phyloP scores from a whole-genome alignment of 352 stramenopile species.

The Globisporangium acanthophoron region DNA sequence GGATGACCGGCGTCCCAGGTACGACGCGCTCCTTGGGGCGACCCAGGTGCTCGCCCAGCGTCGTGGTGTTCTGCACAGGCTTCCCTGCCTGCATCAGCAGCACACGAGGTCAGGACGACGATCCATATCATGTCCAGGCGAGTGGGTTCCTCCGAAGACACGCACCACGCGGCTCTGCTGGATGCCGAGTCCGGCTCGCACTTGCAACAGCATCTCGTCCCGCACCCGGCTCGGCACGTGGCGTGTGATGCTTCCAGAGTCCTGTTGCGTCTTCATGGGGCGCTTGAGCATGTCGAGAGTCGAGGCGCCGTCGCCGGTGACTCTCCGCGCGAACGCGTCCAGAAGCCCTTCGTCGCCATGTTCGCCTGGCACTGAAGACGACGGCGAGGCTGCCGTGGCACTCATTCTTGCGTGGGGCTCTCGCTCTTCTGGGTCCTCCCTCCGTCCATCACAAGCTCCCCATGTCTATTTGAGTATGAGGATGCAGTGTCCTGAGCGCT shows the following conservation, averaged over 20 bases:
- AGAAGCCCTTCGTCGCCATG: conserved; percentile 13
- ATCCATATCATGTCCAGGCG: neutral
- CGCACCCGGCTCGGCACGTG: conserved; percentile 21
- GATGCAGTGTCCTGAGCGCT: neutral
- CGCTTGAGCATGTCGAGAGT: conserved; percentile 61
- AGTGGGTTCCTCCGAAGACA: neutral
- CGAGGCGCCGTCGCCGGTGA: conserved; percentile 29
- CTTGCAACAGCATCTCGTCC: conserved; percentile 42
- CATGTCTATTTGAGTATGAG: no score
- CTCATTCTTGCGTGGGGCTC: conserved; percentile 3
- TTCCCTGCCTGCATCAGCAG: conserved; percentile 3
- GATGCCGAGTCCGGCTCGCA: conserved; percentile 9
- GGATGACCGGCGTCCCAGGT: conserved; percentile 27
- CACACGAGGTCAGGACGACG: neutral
- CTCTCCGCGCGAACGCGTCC: conserved; percentile 18
- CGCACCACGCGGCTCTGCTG: conserved; percentile 12
- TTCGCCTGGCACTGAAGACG: neutral
- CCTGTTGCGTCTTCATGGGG: conserved; percentile 8
- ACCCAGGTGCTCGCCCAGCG: conserved; percentile 28
- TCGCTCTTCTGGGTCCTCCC: no score
- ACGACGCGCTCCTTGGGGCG: conserved; percentile 26
- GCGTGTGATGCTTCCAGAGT: neutral
- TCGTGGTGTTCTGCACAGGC: conserved; percentile 25
- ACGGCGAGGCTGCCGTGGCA: neutral
- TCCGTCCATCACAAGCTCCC: no score